phyloP scores from a whole-genome alignment of 2,329 filamentous ascomycete genomes.

The Pseudopyrenochaeta lycopersici region DNA sequence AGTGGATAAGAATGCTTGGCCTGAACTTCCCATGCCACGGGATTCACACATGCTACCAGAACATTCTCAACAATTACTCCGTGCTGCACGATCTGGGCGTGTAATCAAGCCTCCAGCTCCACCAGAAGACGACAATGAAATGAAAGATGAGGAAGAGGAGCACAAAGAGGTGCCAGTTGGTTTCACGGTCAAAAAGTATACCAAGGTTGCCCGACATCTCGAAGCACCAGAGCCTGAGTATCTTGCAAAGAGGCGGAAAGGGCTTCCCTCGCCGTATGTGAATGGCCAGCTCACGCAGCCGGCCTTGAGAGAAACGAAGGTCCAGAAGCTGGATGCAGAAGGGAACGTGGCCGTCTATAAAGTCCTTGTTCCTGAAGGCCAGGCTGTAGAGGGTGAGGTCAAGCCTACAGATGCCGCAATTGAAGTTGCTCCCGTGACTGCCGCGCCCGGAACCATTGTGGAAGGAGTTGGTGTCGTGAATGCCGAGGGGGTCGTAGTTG shows the following conservation, averaged over 20 bases:
- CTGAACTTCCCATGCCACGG: slow-evolving; percentile 87
- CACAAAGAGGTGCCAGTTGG: slow-evolving; percentile 57
- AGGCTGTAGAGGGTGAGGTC: slow-evolving; percentile 83
- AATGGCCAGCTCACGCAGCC: slow-evolving; percentile 30
- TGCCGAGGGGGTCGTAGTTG: slow-evolving; percentile 67
- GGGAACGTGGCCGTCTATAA: slow-evolving; percentile 88
- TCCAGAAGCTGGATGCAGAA: slow-evolving; percentile 76
- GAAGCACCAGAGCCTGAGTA: slow-evolving; percentile 69
- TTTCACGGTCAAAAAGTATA: slow-evolving; percentile 67
- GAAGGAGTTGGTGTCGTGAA: slow-evolving; percentile 69
- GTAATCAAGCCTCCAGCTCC: slow-evolving; percentile 77
- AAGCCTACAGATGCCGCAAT: slow-evolving; percentile 63
- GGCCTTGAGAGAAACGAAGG: slow-evolving; percentile 77
- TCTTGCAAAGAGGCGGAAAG: slow-evolving; percentile 68
- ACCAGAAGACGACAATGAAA: slow-evolving; percentile 68
- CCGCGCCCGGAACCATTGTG: slow-evolving; percentile 67
- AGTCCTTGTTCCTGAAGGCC: slow-evolving; percentile 80
- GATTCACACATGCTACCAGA: slow-evolving; percentile 80
- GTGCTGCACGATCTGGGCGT: slow-evolving; percentile 79
- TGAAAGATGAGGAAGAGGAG: slow-evolving; percentile 55
- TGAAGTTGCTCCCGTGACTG: slow-evolving; percentile 54
- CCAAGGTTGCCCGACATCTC: slow-evolving; percentile 63
- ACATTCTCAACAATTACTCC: slow-evolving; percentile 83
- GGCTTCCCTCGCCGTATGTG: slow-evolving; percentile 59
- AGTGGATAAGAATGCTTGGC: slow-evolving; percentile 72